Conservation (phyloP, 495 filamentous ascomycete species). For the Aspergillus saccharolyticus region DNA sequence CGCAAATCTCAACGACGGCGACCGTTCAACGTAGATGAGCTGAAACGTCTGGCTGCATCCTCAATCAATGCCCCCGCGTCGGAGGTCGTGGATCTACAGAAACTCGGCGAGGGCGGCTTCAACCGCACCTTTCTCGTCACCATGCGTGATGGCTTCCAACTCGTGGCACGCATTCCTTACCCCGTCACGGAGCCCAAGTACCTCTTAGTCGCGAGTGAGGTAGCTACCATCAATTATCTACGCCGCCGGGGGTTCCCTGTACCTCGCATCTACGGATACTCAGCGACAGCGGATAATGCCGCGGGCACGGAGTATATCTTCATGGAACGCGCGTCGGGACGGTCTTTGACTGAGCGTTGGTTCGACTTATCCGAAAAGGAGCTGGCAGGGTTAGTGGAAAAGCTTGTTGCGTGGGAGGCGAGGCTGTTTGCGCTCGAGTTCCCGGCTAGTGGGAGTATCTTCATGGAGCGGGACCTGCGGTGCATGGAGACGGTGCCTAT, state of each 20-base stretch:
- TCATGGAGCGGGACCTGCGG: constrained; percentile 22
- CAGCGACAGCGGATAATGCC: constrained; percentile 16
- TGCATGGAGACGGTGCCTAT: constrained; percentile 8
- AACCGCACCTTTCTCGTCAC: constrained; percentile 26
- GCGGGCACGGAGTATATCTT: constrained; percentile 29
- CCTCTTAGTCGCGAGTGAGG: constrained; percentile 33
- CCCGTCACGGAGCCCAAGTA: constrained; percentile 23
- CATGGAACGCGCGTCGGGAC: constrained; percentile 23
- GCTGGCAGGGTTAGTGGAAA: constrained; percentile 25
- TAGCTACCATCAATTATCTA: constrained; percentile 32
- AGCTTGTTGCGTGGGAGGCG: constrained; percentile 30
- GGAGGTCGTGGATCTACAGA: constrained; percentile 2
- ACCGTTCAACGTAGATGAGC: neutral
- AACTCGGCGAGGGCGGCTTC: constrained; percentile 33
- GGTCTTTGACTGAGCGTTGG: constrained; percentile 20
- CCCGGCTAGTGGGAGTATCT: constrained; percentile 33
- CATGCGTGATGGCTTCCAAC: constrained; percentile 23
- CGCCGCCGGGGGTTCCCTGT: constrained; percentile 24
- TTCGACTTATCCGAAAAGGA: constrained; percentile 23
- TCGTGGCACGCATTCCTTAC: constrained; percentile 26
- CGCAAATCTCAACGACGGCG: neutral
- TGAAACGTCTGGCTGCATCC: neutral
- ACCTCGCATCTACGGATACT: constrained; percentile 16
- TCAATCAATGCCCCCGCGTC: neutral
- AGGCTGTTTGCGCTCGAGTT: constrained; percentile 28